Base-by-base conservation (phyloP, 805 yeast genomes). In the Komagataella kurtzmanii region DNA sequence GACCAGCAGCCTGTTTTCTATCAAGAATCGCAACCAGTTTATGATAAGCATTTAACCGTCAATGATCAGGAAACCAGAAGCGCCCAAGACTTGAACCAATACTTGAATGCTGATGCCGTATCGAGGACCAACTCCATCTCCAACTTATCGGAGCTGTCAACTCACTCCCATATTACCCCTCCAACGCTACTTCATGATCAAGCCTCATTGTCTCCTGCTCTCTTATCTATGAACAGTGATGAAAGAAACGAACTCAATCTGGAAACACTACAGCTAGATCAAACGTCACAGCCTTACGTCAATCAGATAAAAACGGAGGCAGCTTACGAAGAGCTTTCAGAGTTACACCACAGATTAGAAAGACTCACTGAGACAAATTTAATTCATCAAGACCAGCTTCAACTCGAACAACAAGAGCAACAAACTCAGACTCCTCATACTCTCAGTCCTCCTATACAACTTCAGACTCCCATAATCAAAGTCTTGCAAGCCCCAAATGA, bases 401-500 rank as follows among this genome's bases (percentile, higher is more conserved):
- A 46, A 44, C 45, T 24, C 2, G 18, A 21, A 5, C 49, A 49
- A 18, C 43, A 14, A 30, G 14, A 8, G 10, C 40, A 30, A 8
- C 14, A 14, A 8, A 8, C 5, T 30, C 14, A 30, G 10, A 30
- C 40, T 30, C 40, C 40, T 30, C 40, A 30, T 10, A 30, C 8
- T 8, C 40, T 30, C 40, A 30, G 40, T 30, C 40, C 40, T 30
- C 14, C 40, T 30, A 10, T 44, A 17, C 10, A 52, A 6, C 30
- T 51, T 7, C 46, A 54, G 7, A 52, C 61, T 6, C 60, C 60
- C 2, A 51, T 57, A 0, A 59, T 60, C 45, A 58, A 56, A 36
- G 56, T 60, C 2, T 56, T 66, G 19, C 64, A 66, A 40, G 67
- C 71, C 2, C 70, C 77, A 5, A 74, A 72, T n/a, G 65, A 59